Base-by-base conservation (phyloP, 2,329 filamentous ascomycete species). In the Fusarium secorum region DNA sequence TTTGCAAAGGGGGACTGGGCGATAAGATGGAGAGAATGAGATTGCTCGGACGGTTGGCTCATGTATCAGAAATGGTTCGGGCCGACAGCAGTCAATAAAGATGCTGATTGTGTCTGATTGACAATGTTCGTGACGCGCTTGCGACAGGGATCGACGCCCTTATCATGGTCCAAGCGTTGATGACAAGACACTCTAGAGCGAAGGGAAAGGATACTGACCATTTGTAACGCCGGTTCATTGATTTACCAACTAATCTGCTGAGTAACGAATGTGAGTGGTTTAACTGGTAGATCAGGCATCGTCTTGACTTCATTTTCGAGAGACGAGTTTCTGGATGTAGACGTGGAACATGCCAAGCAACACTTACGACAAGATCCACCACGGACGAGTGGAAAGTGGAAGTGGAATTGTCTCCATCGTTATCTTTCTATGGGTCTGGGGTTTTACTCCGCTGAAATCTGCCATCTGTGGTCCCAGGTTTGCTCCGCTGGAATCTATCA, bases 1-100 rank as follows among this genome's bases (percentile, higher is more conserved):
- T 90, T 86, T 77, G 87, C 87, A 0, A 90, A 90, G 70, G 88
- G 88, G 0, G 84, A 89, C 48, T 90, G 87, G 88, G 82, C 81
- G 1, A 82, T 90, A 15, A 76, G 87, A 64, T 89, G 87, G 87
- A 81, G 87, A 65, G 86, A 88, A 38, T 71, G 49, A 73, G 22
- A 30, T 41, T 20, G 24, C 22, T 33, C 4, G 9, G 60, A 39
- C 11, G 5, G 3, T 38, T 20, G 13, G 11, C 10, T 44, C 38
- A 45, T 20, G 44, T 52, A 17, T 46, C 6, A 28, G 45, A 39
- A 41, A 41, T 22, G 15, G 5, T 5, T 60, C 60, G 60, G 62
- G 6, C 60, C 62, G 62, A 59, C 35, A 48, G 17, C 14, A 62
- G 20, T 30, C 18, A 24, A 48, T 35, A 44, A 36, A 15, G 24